Base-by-base conservation (phyloP, 2,329 filamentous ascomycete genomes). In the Kalmusia sp. region DNA sequence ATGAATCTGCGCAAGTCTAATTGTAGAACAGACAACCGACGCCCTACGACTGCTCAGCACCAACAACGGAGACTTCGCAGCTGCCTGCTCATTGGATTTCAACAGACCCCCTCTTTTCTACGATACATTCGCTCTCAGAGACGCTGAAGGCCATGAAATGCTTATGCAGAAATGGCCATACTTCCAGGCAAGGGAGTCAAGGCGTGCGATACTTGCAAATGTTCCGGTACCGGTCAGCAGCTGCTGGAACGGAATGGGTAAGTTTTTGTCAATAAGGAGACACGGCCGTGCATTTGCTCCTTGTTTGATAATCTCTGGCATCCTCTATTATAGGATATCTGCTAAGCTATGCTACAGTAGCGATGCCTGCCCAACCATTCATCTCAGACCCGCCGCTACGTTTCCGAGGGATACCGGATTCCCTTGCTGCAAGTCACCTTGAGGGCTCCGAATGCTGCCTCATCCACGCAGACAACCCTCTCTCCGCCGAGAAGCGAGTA, bases 391-490 rank as follows among this genome's bases (percentile, higher is more conserved):
- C 67, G 2, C 65, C 73, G 0, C 77, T 90, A 0, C 78, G 75
- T n/a, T 91, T 91, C 71, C 84, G 88, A 8, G 87, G 81, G 4
- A 79, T 89, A 19, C 67, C 83, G 0, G 87, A 90, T 64, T 81
- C 80, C 3, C 82, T 93, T 1, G 80, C 81, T 0, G 53, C 61
- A 3, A 65, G 77, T 22, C 88, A 91, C 65, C 78, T 92, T 22
- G 90, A 93, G 71, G 90, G 81, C n/a, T 89, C 86, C 12, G 90
- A 93, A 73, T 92, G 89, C 76, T 93, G 90, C 71, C 82, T 93
- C 47, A 86, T 91, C 49, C 89, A 91, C 67, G 84, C 85, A 2
- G 89, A 91, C 64, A 91, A 91, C 62, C 84, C 83, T 1, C 73
- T 86, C 4, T 80, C 80, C 4, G 66, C 49, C 1, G 61, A 53